A percentile compares a stretch with the other conserved stretches of the same genome.
Evolutionary conservation across 768 basidiomycete species (phyloP).

Genomic region (Lentinus tigrinus): DNA sequence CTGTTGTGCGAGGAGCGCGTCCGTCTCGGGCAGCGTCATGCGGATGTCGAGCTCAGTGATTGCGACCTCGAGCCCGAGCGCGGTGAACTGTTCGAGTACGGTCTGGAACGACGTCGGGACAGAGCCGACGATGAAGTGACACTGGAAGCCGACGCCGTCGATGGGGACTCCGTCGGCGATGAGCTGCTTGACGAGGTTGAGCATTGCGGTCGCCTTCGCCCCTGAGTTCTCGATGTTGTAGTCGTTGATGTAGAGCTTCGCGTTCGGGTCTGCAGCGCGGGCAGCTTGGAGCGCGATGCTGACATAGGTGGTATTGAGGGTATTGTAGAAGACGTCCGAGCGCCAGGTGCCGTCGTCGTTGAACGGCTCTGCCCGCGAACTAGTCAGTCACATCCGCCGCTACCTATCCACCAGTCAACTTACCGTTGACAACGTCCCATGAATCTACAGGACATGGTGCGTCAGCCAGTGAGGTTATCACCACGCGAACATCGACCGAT

Average conservation of each 20-base stretch:
- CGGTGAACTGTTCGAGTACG: slow-evolving; percentile 51
- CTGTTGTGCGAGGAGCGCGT: slow-evolving; percentile 51
- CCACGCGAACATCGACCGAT: too few relatives aligned
- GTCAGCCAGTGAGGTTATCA: too few relatives aligned
- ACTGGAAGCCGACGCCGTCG: slow-evolving; percentile 61
- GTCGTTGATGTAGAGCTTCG: slow-evolving; percentile 56
- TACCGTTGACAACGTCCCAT: slow-evolving; percentile 55
- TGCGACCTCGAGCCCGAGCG: slow-evolving; percentile 64
- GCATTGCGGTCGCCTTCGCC: slow-evolving; percentile 55
- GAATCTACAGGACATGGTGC: slow-evolving; percentile 35
- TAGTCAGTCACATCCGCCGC: not conserved
- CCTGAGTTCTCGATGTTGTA: slow-evolving; percentile 38
- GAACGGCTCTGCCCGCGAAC: slow-evolving; percentile 39
- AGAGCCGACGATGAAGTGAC: slow-evolving; percentile 58
- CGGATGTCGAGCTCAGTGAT: slow-evolving; percentile 70
- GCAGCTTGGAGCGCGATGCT: slow-evolving; percentile 52
- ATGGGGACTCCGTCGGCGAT: slow-evolving; percentile 48
- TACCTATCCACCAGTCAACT: not conserved
- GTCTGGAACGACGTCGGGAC: slow-evolving; percentile 46
- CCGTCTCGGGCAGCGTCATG: slow-evolving; percentile 53
- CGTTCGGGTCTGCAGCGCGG: slow-evolving; percentile 51
- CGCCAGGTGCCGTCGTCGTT: slow-evolving; percentile 62
- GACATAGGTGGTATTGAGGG: slow-evolving; percentile 47
- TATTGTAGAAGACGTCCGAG: slow-evolving; percentile 50
- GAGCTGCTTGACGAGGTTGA: slow-evolving; percentile 50